Percentiles rank a stretch among this genome's conserved stretches.
Conservation (phyloP, 2,329 filamentous ascomycete species). For the Aspergillus sp. region DNA sequence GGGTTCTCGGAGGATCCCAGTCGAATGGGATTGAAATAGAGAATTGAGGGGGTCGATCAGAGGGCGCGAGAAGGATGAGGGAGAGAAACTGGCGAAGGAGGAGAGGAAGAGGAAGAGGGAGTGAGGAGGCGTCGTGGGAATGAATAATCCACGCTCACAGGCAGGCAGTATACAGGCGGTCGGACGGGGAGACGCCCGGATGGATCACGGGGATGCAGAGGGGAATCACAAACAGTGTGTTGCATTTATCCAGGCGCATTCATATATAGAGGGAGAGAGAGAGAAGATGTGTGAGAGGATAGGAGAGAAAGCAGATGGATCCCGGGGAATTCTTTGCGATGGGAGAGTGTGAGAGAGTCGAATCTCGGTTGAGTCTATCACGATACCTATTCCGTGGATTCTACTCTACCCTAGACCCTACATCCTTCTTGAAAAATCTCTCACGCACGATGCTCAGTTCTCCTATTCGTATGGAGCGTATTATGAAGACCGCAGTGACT, state of each 20-base stretch:
- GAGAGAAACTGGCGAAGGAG: background rate
- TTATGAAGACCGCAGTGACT: too few relatives aligned
- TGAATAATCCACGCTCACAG: conserved; percentile 10
- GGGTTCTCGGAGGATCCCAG: background rate
- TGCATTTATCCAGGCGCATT: background rate
- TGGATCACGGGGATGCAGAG: conserved; percentile 11
- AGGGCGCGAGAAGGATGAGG: too few relatives aligned
- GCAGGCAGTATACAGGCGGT: background rate
- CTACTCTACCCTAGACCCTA: too few relatives aligned
- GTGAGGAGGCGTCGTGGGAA: conserved; percentile 4
- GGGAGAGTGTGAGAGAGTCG: too few relatives aligned
- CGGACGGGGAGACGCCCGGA: background rate
- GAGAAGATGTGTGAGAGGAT: background rate
- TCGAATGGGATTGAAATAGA: background rate
- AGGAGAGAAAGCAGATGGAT: too few relatives aligned
- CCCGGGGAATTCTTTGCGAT: too few relatives aligned
- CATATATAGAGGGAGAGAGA: background rate
- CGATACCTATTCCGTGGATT: too few relatives aligned
- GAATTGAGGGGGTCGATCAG: background rate
- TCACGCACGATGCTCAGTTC: too few relatives aligned
- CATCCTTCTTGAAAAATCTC: too few relatives aligned
- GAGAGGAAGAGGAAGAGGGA: background rate
- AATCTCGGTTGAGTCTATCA: too few relatives aligned
- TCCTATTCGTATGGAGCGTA: too few relatives aligned
- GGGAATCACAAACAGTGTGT: background rate